phyloP scores from a whole-genome alignment of 2,329 filamentous ascomycete genomes.

The Drechmeria coniospora region DNA sequence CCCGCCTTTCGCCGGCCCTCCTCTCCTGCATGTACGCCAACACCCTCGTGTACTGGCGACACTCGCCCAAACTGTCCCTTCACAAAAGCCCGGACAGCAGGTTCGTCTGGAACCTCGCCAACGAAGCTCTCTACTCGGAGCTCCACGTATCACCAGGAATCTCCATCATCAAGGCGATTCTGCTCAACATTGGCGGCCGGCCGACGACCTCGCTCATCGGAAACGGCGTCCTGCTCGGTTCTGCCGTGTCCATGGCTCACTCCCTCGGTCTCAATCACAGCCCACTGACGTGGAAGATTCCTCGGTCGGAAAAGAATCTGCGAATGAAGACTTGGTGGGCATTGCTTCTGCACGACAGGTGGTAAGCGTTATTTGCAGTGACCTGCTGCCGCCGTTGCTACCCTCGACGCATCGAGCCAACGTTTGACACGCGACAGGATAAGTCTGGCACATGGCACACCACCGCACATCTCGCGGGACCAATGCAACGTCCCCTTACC shows the following conservation, averaged over 20 bases:
- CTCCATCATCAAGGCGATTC: conserved; percentile 39
- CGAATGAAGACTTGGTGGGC: conserved; percentile 42
- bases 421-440: conserved; percentile 18
- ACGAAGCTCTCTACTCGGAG: conserved; percentile 43
- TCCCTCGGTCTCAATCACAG: conserved; percentile 39
- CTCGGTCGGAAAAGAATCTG: conserved; percentile 30
- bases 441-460: conserved; percentile 37
- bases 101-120: conserved; percentile 48
- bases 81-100: conserved; percentile 39
- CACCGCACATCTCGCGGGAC: conserved; percentile 26
- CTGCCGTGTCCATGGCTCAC: conserved; percentile 35
- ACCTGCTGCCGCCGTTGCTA: too few relatives aligned
- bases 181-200: conserved; percentile 43
- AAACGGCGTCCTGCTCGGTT: conserved; percentile 34
- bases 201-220: conserved; percentile 45
- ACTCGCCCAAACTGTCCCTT: conserved; percentile 24
- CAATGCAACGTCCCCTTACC: conserved; percentile 34
- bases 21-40: conserved; percentile 43
- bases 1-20: conserved; percentile 38
- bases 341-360: conserved; percentile 37
- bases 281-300: conserved; percentile 36
- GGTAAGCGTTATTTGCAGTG: conserved; percentile 20
- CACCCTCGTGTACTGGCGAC: conserved; percentile 41
- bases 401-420: too few relatives aligned
- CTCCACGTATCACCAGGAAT: conserved; percentile 42